Percentiles rank a stretch among this genome's conserved stretches.
phyloP scores from a whole-genome alignment of 2,329 filamentous ascomycete genomes.

The Teratosphaeria epicoccoides region DNA sequence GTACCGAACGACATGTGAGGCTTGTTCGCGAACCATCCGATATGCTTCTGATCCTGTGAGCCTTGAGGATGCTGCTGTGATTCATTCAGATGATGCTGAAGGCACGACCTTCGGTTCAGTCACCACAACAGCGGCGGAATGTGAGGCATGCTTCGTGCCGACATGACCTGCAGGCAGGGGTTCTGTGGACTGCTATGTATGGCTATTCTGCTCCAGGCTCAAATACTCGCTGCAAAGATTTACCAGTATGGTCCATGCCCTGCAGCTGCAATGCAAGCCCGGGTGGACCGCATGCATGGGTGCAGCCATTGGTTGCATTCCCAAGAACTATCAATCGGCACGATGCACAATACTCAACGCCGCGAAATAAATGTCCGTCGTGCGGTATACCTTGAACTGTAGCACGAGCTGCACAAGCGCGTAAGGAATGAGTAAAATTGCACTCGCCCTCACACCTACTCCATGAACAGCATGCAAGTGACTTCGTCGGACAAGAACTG shows the following conservation, averaged over 20 bases:
- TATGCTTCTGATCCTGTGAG: too few relatives aligned
- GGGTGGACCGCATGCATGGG: not conserved
- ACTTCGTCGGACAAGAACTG: too few relatives aligned
- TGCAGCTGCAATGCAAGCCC: not conserved
- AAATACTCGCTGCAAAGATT: not conserved
- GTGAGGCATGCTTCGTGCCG: too few relatives aligned
- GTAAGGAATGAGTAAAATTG: not conserved
- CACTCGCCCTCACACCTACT: not conserved
- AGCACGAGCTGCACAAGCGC: not conserved
- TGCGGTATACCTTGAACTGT: not conserved
- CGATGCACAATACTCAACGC: not conserved
- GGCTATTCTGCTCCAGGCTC: too few relatives aligned
- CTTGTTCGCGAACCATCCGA: too few relatives aligned
- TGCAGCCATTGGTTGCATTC: not conserved
- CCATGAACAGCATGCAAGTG: not conserved
- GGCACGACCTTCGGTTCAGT: too few relatives aligned
- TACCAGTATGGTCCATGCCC: not conserved
- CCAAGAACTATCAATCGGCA: not conserved
- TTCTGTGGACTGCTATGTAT: too few relatives aligned
- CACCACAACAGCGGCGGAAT: too few relatives aligned
- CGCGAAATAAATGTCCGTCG: not conserved
- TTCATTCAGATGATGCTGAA: too few relatives aligned
- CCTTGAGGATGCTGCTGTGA: too few relatives aligned
- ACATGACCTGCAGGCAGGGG: too few relatives aligned
- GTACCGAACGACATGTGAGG: too few relatives aligned